Evolutionary conservation across 1,284 basidiomycete species (phyloP), one percentile per base, ranked within the genome.

Genomic region (Paramarasmius palmivorus): DNA sequence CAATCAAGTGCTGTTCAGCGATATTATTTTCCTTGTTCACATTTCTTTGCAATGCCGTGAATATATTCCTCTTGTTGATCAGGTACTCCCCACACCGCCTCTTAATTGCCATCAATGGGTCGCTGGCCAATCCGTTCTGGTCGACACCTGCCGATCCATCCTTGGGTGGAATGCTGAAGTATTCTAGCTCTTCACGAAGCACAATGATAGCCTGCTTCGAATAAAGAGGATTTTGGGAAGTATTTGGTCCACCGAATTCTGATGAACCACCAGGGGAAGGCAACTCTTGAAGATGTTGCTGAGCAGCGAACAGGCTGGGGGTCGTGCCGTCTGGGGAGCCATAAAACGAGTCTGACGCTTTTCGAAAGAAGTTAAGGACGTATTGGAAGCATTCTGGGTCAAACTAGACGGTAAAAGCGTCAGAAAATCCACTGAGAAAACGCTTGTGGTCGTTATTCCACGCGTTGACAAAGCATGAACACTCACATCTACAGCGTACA

Each of bases 1-100:
- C 97, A 72, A 99, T 99, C 60, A 99, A 77, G 74, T 99, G 96
- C 74, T 98, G 96, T 73, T 99, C 96, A 15, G 96, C 96, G 60
- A 98, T 79, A 69, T 99, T 99, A 71, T 98, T 98, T 77, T 98
- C 96, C 78, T 97, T 97, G 76, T 97, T 97, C 57, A 99, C 95
- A 71, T 99, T 99, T 63, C 97, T 81, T 78, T 99, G 96, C 56
- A 99, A 75, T 20, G 96, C 96, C 2, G 97, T 97, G 69, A 99
- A 99, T 65, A 99, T 98, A 69, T 90, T 93, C 64, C 83, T 82
- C 69, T 93, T 92, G 57, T 92, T 88, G 66, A 98, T 87, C 57
- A 99, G 78, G 60, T 90, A 90, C 57, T 88, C 81, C 14, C 97
- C 96, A 61, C 92, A 95, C 61, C 83, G 81, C 62, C 83, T 78